Conservation (phyloP, 768 basidiomycete genomes). For the Amanita pallidorosea region DNA sequence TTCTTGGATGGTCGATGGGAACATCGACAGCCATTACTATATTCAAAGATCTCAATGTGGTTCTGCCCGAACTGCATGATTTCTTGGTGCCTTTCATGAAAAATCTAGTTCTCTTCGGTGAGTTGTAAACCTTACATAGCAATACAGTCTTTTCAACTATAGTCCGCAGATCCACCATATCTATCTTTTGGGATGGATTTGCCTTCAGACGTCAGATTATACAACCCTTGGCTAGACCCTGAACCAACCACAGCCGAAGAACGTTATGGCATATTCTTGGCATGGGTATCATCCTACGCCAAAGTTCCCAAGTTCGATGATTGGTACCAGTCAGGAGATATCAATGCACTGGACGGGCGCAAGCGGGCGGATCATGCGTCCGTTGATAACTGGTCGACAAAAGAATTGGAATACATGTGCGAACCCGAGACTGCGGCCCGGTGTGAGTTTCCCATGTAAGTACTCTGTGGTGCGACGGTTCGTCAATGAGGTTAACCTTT, state of each 20-base stretch:
- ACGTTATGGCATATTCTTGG: constrained; percentile 13
- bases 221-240: constrained; percentile 14
- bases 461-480: neutral
- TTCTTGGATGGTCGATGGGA: constrained; percentile 31
- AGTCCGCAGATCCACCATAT: constrained; percentile 19
- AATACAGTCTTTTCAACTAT: neutral
- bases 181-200: constrained; percentile 17
- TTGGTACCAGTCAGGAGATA: constrained; percentile 8
- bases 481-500: neutral
- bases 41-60: constrained; percentile 14
- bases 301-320: constrained; percentile 11
- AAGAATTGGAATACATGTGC: constrained; percentile 12
- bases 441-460: constrained; percentile 14
- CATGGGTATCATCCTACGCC: constrained; percentile 21
- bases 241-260: constrained; percentile 14
- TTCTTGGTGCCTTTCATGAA: constrained; percentile 19
- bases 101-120: constrained; percentile 23
- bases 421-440: constrained; percentile 9
- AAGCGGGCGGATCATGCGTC: constrained; percentile 10
- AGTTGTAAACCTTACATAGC: neutral
- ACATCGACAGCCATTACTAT: constrained; percentile 17
- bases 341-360: constrained; percentile 14
- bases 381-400: constrained; percentile 12
- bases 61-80: constrained; percentile 13
- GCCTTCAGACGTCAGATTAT: constrained; percentile 11